Percentiles rank a stretch among this genome's conserved stretches.
These are phyloP conservation scores for Zygosaccharomyces sapae DNA, from an alignment of 1,139 yeast genomes.

Conservation along the genomic window DNA sequence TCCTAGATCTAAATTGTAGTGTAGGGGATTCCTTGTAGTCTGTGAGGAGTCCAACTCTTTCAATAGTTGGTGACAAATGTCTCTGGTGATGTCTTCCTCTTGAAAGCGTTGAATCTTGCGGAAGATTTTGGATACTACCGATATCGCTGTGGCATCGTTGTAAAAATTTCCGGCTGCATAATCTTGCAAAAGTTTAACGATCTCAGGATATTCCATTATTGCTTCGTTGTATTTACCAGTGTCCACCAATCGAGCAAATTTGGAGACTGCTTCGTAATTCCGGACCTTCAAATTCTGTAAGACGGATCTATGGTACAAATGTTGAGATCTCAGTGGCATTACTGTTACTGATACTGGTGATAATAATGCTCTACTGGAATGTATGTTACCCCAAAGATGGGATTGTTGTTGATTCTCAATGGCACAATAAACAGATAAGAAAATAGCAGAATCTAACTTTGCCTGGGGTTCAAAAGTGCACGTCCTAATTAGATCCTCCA, in stretches of 20 bases:
- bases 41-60: conserved; percentile 16
- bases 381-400: conserved; percentile 32
- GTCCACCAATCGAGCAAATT: conserved; percentile 22
- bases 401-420: conserved; percentile 28
- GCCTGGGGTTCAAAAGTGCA: neutral
- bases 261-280: conserved; percentile 15
- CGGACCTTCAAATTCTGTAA: conserved; percentile 16
- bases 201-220: conserved; percentile 13
- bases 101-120: conserved; percentile 22
- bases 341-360: conserved; percentile 32
- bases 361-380: conserved; percentile 25
- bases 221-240: conserved; percentile 13
- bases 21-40: conserved; percentile 20
- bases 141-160: conserved; percentile 19
- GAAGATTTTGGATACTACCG: conserved; percentile 26
- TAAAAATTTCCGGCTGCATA: conserved; percentile 30
- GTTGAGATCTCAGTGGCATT: conserved; percentile 26
- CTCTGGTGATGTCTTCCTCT: conserved; percentile 31
- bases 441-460: conserved; percentile 19
- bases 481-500: conserved; percentile 5
- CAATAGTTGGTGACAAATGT: conserved; percentile 25
- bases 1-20: conserved; percentile 21
- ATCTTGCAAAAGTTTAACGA: conserved; percentile 22
- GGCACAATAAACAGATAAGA: conserved; percentile 31
- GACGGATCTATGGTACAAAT: conserved; percentile 21